Base-by-base conservation (phyloP, 768 basidiomycete genomes). In the Termitomyces heimii region DNA sequence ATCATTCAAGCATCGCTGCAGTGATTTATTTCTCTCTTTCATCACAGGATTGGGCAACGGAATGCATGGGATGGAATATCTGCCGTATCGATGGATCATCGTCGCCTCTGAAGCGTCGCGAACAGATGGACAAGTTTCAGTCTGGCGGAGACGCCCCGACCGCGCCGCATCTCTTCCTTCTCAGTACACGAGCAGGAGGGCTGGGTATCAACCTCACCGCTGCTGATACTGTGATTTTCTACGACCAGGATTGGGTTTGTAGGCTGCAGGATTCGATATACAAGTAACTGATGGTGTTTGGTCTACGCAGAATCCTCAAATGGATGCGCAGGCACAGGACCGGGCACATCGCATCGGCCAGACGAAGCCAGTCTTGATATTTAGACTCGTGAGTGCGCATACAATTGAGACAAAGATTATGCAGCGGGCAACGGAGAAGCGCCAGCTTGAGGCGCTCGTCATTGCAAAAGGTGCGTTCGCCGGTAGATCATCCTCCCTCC, bases 271-370 rank as follows among this genome's bases (percentile, higher is more conserved):
- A 32, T 22, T 0, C 31, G 44, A 10, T 40, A 28, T 20, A 4
- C 14, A 16, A 32, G 14, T 12, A 13, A 26, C 55, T 59, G 39
- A 61, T n/a, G 32, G 18, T n/a, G 31, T 31, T 39, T 10, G 28
- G 18, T 45, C 28, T 54, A 16, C 60, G 4, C 20, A 92, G 90
- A 93, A 92, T 65, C 94, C 95, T 0, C 95, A 97, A 74, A 94
- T 95, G 86, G 96, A 99, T 62, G 77, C 91, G 2, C 96, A 99
- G 73, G 96, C 96, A 0, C 92, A 94, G 68, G 96, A 97, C 64
- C 82, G 96, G 35, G 94, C 94, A 0, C 96, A 99, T 70, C 84
- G 97, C 12, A 98, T 99, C 48, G 96, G 96, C 1, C 96, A 98
- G 73, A 97, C 84, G 29, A 86, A 77, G 62, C 93, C 94, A 0